Base-by-base conservation (phyloP, 139 green algal genomes). In the Chlorella sp. region DNA sequence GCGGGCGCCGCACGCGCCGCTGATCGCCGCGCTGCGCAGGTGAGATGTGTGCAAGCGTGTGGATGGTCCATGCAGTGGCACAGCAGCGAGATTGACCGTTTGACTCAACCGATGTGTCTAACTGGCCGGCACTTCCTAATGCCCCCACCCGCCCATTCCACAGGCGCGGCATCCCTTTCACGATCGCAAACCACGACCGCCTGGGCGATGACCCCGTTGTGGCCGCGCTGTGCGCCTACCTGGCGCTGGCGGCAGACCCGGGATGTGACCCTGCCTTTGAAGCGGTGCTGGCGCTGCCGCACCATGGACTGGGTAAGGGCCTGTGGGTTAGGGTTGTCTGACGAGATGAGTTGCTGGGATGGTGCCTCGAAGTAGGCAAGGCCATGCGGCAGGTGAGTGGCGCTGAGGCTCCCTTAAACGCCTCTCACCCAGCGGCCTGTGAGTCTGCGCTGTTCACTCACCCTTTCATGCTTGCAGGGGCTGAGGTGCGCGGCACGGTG, bases 181-280 rank as follows among this genome's bases (percentile, higher is more conserved):
- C 55, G 16, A 25, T 83, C 7, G 78, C 32, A 3, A 57, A 65
- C 25, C 63, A 74, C 16, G 44, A 23, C 18, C 63, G 63, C n/a
- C 63, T 83, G 63, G 41, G 26, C 0, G 78, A 83, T 16, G 78
- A 83, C n/a, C 38, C 32, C 6, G 63, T 16, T 28, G 78, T 83
- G 39, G 63, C 41, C 0, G 78, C 63, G 9, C 76, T 82, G 18
- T n/a, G 23, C 25, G 38, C 9, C 26, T 82, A 82, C 70, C 39
- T 78, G 39, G 41, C 70, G 70, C 76, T 82, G 76, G 76, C 41
- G 11, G 76, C 60, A 36, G 56, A 44, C 57, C 76, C 64, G 7
- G 57, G 26, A 26, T 28, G 26, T 7, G 76, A 82, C 60, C 76
- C 76, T 5, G 76, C 76, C 15, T 82, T 82, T 20, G 60, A 72